phyloP scores from a whole-genome alignment of 176 grass and related monocot species.

The Rhipidocladum racemiflorum region DNA sequence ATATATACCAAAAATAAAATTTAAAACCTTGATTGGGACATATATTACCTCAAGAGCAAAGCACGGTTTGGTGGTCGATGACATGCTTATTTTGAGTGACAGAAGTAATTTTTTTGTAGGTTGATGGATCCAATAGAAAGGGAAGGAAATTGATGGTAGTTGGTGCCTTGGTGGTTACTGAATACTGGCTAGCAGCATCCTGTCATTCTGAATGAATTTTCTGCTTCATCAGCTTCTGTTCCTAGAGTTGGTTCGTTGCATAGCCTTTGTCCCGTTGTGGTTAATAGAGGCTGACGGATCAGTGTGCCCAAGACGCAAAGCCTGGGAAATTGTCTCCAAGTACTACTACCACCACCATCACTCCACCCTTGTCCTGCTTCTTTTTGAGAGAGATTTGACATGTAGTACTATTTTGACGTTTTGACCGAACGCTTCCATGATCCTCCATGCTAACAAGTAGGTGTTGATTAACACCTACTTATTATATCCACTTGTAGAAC shows the following conservation, averaged over 20 bases:
- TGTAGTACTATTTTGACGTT: neutral
- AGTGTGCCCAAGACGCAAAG: slow-evolving; percentile 31
- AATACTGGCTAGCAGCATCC: neutral
- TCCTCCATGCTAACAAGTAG: neutral
- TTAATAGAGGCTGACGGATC: slow-evolving; percentile 27
- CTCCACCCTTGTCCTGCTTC: neutral
- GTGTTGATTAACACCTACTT: neutral
- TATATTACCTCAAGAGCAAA: neutral
- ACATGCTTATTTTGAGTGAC: neutral
- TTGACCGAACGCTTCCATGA: neutral
- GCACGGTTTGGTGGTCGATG: neutral
- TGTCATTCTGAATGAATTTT: neutral
- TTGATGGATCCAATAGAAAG: neutral
- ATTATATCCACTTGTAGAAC: neutral
- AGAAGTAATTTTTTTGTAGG: neutral
- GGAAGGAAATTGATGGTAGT: neutral
- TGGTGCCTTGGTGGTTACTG: neutral
- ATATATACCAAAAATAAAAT: no score
- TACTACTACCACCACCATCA: neutral
- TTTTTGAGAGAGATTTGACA: neutral
- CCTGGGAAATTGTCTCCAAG: slow-evolving; percentile 22
- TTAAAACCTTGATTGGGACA: no score
- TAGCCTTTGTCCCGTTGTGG: slow-evolving; percentile 37
- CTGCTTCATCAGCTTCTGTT: neutral
- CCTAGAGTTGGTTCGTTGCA: slow-evolving; percentile 19